Conservation (phyloP, 176 grass and related monocot species). For the Coix lacrymajobi region DNA sequence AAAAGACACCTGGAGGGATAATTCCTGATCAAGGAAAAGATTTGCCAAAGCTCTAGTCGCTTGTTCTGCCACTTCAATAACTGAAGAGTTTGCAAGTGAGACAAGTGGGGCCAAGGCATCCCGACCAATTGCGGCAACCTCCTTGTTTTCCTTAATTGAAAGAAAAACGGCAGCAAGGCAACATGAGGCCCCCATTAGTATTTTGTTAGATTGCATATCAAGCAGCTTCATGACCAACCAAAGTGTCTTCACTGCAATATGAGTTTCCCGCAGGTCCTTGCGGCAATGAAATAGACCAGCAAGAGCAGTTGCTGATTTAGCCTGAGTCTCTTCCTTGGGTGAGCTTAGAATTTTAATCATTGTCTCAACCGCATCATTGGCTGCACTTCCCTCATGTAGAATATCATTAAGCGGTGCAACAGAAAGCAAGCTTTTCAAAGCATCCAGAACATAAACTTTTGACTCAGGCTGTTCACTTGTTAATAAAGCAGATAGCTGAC, state of each 20-base stretch:
- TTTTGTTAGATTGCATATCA: constrained; percentile 70
- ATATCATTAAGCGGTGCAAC: constrained; percentile 93
- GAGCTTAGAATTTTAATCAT: constrained; percentile 96
- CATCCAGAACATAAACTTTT: constrained; percentile 96
- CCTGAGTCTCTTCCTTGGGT: constrained; percentile 91
- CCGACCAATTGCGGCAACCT: constrained; percentile 70
- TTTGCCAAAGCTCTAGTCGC: constrained; percentile 90
- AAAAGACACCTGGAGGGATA: constrained; percentile 65
- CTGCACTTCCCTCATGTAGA: constrained; percentile 96
- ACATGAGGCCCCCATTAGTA: constrained; percentile 61
- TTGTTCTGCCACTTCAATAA: constrained; percentile 86
- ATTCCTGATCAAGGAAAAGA: constrained; percentile 89
- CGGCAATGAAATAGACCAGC: constrained; percentile 88
- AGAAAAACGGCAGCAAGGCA: constrained; percentile 98
- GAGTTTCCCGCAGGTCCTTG: constrained; percentile 91
- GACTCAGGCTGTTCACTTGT: constrained; percentile 97
- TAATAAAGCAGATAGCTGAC: constrained; percentile 89
- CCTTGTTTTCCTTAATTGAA: constrained; percentile 93
- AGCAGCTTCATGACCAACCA: constrained; percentile 86
- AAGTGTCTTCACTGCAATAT: constrained; percentile 82
- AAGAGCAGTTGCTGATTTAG: constrained; percentile 92
- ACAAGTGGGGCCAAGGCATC: constrained; percentile 71
- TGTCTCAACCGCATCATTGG: constrained; percentile 95
- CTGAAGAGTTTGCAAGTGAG: constrained; percentile 64
- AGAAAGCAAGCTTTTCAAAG: constrained; percentile 94